These are phyloP conservation scores for Oryza brachyantha DNA, from an alignment of 176 grass and related monocot genomes.

Conservation along the genomic window DNA sequence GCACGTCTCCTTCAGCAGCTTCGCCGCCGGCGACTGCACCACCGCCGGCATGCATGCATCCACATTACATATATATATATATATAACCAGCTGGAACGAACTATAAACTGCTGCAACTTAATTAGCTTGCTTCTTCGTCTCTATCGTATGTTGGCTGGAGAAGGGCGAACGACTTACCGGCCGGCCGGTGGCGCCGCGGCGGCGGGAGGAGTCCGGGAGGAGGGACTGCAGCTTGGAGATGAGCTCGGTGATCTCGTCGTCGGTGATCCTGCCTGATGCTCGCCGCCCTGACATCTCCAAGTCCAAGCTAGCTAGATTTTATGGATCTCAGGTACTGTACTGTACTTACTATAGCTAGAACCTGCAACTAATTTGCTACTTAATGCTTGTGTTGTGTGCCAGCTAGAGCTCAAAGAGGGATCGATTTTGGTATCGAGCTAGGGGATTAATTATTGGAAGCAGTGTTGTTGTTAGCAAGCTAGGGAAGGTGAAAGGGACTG, in stretches of 20 bases:
- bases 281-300: slow-evolving; percentile 23
- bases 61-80: no score
- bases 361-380: no score
- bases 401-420: background rate
- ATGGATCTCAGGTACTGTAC: no score
- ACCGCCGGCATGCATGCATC: no score
- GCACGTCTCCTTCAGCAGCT: slow-evolving; percentile 33
- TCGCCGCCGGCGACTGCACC: slow-evolving; percentile 15
- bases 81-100: no score
- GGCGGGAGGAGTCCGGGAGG: slow-evolving; percentile 45
- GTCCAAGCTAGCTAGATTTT: background rate
- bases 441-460: background rate
- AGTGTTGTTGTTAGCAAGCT: no score
- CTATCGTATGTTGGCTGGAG: background rate
- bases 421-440: no score
- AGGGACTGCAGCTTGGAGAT: slow-evolving; percentile 71
- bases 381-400: no score
- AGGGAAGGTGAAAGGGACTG: slow-evolving; percentile 12
- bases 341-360: no score
- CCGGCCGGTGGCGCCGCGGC: background rate
- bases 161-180: slow-evolving; percentile 20
- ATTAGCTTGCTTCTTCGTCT: no score
- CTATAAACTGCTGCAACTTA: no score
- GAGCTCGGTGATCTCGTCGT: slow-evolving; percentile 68
- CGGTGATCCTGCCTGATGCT: slow-evolving; percentile 24